Conservation (phyloP, 495 filamentous ascomycete species). For the Aspergillus campestris region DNA sequence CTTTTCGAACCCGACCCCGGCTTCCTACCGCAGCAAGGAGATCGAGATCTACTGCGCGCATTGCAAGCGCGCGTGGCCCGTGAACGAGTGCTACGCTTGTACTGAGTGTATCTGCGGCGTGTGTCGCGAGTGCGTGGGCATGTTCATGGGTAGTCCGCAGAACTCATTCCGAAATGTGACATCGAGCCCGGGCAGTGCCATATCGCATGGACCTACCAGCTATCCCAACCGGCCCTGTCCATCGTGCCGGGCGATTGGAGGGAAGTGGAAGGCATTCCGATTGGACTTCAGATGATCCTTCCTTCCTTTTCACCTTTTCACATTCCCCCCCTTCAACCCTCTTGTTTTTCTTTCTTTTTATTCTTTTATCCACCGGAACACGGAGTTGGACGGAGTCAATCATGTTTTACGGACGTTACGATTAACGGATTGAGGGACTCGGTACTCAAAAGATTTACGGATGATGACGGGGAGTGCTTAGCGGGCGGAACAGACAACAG, state of each 20-base stretch:
- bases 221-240: slow-evolving; percentile 42
- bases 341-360: background rate
- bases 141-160: slow-evolving; percentile 52
- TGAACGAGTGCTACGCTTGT: slow-evolving; percentile 81
- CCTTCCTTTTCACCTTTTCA: background rate
- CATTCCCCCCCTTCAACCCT: no score
- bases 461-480: slow-evolving; percentile 5
- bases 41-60: slow-evolving; percentile 85
- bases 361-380: background rate
- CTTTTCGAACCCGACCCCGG: slow-evolving; percentile 41
- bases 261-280: slow-evolving; percentile 49
- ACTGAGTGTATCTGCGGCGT: slow-evolving; percentile 91
- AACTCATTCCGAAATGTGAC: slow-evolving; percentile 33
- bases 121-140: slow-evolving; percentile 75
- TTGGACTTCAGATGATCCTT: slow-evolving; percentile 40
- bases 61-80: slow-evolving; percentile 61
- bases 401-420: slow-evolving; percentile 33
- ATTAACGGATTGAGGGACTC: slow-evolving; percentile 23
- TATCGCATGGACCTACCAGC: slow-evolving; percentile 29
- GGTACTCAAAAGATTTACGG: slow-evolving; percentile 10
- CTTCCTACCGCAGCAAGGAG: slow-evolving; percentile 38
- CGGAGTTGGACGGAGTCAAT: background rate
- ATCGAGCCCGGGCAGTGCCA: slow-evolving; percentile 31
- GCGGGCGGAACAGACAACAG: slow-evolving; percentile 6
- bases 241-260: slow-evolving; percentile 39